Conservation (phyloP, 345 rosid species). For the Garcia nutans region DNA sequence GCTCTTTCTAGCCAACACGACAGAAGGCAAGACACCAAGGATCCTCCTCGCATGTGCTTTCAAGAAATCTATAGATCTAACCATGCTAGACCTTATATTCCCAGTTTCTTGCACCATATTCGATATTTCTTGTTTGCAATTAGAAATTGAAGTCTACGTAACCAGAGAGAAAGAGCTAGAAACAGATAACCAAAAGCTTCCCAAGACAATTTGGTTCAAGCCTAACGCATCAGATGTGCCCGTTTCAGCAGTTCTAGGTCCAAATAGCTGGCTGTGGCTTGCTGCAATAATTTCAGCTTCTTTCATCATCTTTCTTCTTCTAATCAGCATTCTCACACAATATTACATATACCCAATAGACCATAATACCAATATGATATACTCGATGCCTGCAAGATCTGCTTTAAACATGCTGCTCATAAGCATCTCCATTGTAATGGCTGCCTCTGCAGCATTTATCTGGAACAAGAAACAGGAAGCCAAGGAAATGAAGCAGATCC, state of each 20-base stretch:
- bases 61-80: constrained; percentile 20
- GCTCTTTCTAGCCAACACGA: constrained; percentile 11
- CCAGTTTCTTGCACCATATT: constrained; percentile 14
- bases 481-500: constrained; percentile 15
- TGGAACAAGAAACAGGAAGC: constrained; percentile 23
- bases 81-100: constrained; percentile 29
- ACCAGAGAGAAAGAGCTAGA: constrained; percentile 15
- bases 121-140: constrained; percentile 18
- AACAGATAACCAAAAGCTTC: not conserved
- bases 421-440: constrained; percentile 10
- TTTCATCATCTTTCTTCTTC: constrained; percentile 23
- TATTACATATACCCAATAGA: constrained; percentile 29
- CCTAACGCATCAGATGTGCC: constrained; percentile 13
- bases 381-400: constrained; percentile 7
- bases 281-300: constrained; percentile 25
- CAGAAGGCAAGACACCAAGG: constrained; percentile 5
- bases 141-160: constrained; percentile 29
- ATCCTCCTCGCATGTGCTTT: constrained; percentile 25
- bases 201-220: constrained; percentile 22
- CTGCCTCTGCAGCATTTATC: constrained; percentile 16
- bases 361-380: constrained; percentile 18
- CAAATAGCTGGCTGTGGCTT: constrained; percentile 29
- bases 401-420: constrained; percentile 14
- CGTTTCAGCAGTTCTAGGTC: constrained; percentile 22
- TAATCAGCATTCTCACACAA: constrained; percentile 18